phyloP scores from a whole-genome alignment of 768 basidiomycete species.

The Termitomyces sp. region DNA sequence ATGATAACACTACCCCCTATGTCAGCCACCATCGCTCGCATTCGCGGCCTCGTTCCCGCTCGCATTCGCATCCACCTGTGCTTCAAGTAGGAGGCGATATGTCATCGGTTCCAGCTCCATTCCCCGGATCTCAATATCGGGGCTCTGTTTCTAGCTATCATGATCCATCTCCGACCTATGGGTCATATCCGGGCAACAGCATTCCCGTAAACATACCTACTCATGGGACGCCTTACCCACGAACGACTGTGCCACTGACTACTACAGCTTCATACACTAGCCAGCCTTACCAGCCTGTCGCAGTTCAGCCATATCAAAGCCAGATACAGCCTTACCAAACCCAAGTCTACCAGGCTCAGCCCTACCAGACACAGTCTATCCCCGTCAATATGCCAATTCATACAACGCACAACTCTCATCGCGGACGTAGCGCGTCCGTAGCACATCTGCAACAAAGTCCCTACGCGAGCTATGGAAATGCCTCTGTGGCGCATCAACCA shows the following conservation, averaged over 20 bases:
- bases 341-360: neutral
- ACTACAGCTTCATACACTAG: slow-evolving; percentile 22
- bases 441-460: slow-evolving; percentile 25
- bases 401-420: slow-evolving; percentile 20
- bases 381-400: slow-evolving; percentile 19
- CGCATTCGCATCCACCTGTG: slow-evolving; percentile 30
- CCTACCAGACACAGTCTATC: slow-evolving; percentile 10
- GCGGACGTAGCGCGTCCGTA: slow-evolving; percentile 30
- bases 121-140: slow-evolving; percentile 9
- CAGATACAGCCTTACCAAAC: neutral
- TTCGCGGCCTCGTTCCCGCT: slow-evolving; percentile 36
- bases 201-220: slow-evolving; percentile 18
- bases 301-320: neutral
- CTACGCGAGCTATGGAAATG: slow-evolving; percentile 20
- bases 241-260: slow-evolving; percentile 17
- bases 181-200: slow-evolving; percentile 19
- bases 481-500: slow-evolving; percentile 16
- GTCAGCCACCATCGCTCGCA: slow-evolving; percentile 9
- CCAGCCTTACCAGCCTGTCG: neutral
- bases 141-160: slow-evolving; percentile 8
- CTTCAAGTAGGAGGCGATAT: slow-evolving; percentile 16
- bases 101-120: slow-evolving; percentile 5
- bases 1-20: slow-evolving; percentile 28
- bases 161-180: slow-evolving; percentile 14
- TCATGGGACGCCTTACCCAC: slow-evolving; percentile 21